Conservation (phyloP, 768 basidiomycete genomes). For the Cantharellus anzutake region DNA sequence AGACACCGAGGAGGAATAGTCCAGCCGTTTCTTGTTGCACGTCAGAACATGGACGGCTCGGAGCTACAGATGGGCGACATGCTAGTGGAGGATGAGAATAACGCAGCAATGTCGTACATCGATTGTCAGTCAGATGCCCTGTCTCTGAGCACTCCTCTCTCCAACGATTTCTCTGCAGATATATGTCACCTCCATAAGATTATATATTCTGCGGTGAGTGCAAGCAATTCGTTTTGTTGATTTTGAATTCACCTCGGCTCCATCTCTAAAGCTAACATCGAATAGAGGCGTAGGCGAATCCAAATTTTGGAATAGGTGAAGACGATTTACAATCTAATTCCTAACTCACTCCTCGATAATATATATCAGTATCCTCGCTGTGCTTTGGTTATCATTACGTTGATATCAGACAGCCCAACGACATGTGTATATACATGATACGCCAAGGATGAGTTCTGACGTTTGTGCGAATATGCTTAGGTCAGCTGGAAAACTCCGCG, state of each 20-base stretch:
- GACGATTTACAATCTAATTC: too few species aligned
- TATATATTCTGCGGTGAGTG: neutral
- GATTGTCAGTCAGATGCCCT: slow-evolving; percentile 42
- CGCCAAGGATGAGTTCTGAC: too few species aligned
- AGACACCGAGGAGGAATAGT: slow-evolving; percentile 30
- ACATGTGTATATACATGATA: too few species aligned
- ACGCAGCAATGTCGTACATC: slow-evolving; percentile 79
- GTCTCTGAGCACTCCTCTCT: neutral
- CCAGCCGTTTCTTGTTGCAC: slow-evolving; percentile 37
- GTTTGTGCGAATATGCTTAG: too few species aligned
- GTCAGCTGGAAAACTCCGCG: too few species aligned
- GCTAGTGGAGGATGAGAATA: slow-evolving; percentile 93
- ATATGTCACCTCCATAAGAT: neutral
- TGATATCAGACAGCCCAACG: too few species aligned
- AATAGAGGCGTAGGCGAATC: neutral
- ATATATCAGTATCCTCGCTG: too few species aligned
- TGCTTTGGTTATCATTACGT: too few species aligned
- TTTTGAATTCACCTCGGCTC: neutral
- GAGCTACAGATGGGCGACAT: slow-evolving; percentile 96
- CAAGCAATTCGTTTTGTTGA: neutral
- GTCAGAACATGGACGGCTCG: slow-evolving; percentile 81
- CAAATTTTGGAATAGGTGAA: neutral
- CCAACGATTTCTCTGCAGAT: neutral
- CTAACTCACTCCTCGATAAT: too few species aligned
- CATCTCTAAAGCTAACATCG: neutral